phyloP scores from a whole-genome alignment of 108 stramenopile species.

The Cylindrotheca fusiformis region DNA sequence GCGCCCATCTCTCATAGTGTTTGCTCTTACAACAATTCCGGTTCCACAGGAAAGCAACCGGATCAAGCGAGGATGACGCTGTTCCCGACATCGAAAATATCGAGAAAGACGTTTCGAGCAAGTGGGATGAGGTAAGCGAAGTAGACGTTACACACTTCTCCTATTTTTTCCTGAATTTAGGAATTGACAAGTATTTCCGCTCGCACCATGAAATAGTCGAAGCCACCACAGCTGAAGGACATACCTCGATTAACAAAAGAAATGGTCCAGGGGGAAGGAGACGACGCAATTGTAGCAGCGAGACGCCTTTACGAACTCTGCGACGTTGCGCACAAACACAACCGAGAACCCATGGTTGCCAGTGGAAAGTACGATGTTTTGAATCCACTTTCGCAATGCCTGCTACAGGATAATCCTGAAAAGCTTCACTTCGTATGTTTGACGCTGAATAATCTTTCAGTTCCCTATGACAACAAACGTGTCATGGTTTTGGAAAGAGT shows the following conservation, averaged over 20 bases:
- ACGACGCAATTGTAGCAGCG: constrained; percentile 29
- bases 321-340: constrained; percentile 40
- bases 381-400: constrained; percentile 26
- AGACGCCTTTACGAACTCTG: constrained; percentile 34
- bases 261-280: constrained; percentile 13
- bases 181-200: too few species aligned
- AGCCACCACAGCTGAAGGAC: constrained; percentile 25
- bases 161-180: too few species aligned
- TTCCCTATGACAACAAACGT: constrained; percentile 40
- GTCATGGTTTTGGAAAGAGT: constrained; percentile 32
- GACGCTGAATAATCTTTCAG: constrained; percentile 32
- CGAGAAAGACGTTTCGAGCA: not conserved
- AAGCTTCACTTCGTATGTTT: constrained; percentile 36
- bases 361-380: constrained; percentile 37
- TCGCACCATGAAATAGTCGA: too few species aligned
- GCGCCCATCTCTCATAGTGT: too few species aligned
- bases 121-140: not conserved
- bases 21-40: too few species aligned
- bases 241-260: constrained; percentile 31
- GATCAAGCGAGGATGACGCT: not conserved
- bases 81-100: not conserved
- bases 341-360: constrained; percentile 40
- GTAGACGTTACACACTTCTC: not conserved
- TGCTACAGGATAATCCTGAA: constrained; percentile 29
- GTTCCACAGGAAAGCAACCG: too few species aligned